A percentile compares a stretch with the other conserved stretches of the same genome.
Evolutionary conservation across 768 basidiomycete species (phyloP).

Genomic region (Leccinum uliginosum): DNA sequence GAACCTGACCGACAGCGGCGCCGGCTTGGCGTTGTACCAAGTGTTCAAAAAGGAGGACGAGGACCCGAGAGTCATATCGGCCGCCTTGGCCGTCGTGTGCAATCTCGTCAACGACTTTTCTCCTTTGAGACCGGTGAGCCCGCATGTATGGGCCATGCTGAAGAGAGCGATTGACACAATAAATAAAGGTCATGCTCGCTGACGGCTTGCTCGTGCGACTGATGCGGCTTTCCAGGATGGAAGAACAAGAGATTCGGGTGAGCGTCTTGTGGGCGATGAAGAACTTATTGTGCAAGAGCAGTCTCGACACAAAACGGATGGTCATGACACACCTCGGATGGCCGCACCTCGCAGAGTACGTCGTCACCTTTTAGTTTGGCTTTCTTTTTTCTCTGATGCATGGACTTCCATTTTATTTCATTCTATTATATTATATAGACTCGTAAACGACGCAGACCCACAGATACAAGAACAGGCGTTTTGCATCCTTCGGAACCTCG

Average conservation of each 20-base stretch:
- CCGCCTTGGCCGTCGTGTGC: slow-evolving; percentile 72
- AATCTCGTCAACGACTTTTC: slow-evolving; percentile 88
- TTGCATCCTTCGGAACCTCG: slow-evolving; percentile 61
- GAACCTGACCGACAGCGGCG: slow-evolving; percentile 75
- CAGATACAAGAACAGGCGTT: slow-evolving; percentile 70
- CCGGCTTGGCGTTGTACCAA: slow-evolving; percentile 67
- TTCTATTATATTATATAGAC: slow-evolving; percentile 30
- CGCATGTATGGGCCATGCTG: neutral
- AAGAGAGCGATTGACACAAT: neutral
- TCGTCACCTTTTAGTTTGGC: neutral
- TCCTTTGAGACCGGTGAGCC: slow-evolving; percentile 60
- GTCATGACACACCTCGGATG: slow-evolving; percentile 73
- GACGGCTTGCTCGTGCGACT: slow-evolving; percentile 65
- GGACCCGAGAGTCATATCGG: slow-evolving; percentile 65
- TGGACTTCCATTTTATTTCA: neutral
- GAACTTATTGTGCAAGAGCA: slow-evolving; percentile 69
- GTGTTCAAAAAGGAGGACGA: slow-evolving; percentile 55
- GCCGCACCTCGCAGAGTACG: slow-evolving; percentile 54
- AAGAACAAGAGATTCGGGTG: slow-evolving; percentile 54
- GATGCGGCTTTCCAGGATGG: slow-evolving; percentile 49
- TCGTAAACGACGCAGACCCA: slow-evolving; percentile 49
- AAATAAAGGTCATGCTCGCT: slow-evolving; percentile 57
- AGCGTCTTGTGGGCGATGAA: slow-evolving; percentile 86
- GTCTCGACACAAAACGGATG: slow-evolving; percentile 52
- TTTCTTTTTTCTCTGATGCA: neutral